Evolutionary conservation across 2,329 filamentous ascomycete species (phyloP).

Genomic region (Botryotinia calthae): DNA sequence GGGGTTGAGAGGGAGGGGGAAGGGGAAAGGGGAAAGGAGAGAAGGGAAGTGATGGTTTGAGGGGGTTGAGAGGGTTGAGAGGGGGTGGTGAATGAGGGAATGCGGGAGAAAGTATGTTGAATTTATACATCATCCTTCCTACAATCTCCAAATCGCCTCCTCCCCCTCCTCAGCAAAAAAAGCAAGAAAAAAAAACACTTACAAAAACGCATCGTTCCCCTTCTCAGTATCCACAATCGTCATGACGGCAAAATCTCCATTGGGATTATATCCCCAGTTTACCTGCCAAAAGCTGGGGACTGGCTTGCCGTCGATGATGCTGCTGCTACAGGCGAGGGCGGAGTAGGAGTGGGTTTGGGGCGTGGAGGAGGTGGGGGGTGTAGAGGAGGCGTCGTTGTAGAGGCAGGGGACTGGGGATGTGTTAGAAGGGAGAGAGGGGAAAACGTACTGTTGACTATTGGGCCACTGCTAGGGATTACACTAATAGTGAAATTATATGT

Average conservation of each 20-base stretch:
- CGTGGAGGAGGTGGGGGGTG: neutral
- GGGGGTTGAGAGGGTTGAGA: too few relatives aligned
- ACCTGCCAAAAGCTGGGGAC: slow-evolving; percentile 14
- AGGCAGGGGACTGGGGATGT: neutral
- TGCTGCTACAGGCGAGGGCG: neutral
- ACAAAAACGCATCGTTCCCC: slow-evolving; percentile 23
- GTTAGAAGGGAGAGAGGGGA: neutral
- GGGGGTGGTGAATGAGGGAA: neutral
- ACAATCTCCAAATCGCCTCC: too few relatives aligned
- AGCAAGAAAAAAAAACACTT: neutral
- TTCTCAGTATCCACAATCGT: slow-evolving; percentile 16
- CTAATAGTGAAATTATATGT: slow-evolving; percentile 15
- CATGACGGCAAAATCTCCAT: slow-evolving; percentile 25
- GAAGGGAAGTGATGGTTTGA: neutral
- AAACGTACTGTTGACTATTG: neutral
- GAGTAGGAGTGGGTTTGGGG: neutral
- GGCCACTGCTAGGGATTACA: neutral
- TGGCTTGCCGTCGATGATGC: neutral
- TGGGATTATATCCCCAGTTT: slow-evolving; percentile 25
- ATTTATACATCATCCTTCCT: neutral
- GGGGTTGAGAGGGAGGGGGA: too few relatives aligned
- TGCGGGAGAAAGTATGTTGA: neutral
- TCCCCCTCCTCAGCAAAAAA: too few relatives aligned
- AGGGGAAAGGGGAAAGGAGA: neutral
- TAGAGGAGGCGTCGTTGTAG: neutral